Evolutionary conservation across 108 stramenopile species (phyloP).

Genomic region (Skeletonema tropicum): DNA sequence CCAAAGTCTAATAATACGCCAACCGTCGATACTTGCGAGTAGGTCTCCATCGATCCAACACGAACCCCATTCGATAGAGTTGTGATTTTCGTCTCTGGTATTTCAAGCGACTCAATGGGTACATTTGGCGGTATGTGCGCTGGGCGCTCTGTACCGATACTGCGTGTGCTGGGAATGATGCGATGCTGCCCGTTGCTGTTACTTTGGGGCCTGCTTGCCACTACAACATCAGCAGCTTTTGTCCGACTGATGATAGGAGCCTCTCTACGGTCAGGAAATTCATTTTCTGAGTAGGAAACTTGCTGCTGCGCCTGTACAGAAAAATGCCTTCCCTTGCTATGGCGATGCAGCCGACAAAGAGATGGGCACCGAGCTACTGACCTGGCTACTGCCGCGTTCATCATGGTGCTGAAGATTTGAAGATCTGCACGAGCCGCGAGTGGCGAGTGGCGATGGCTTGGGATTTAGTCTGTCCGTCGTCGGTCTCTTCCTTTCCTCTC

Average conservation of each 20-base stretch:
- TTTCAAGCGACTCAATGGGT: slow-evolving; percentile 42
- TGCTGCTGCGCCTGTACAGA: neutral
- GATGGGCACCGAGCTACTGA: neutral
- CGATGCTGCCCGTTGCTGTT: neutral
- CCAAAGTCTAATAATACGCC: slow-evolving; percentile 80
- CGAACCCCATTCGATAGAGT: slow-evolving; percentile 85
- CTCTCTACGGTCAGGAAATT: slow-evolving; percentile 79
- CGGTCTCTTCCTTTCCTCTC: neutral
- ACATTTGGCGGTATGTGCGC: slow-evolving; percentile 65
- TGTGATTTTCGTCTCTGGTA: slow-evolving; percentile 77
- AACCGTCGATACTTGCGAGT: slow-evolving; percentile 78
- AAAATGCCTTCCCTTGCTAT: neutral
- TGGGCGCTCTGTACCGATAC: slow-evolving; percentile 56
- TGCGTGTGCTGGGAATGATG: slow-evolving; percentile 17
- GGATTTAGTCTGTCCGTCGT: too few species aligned
- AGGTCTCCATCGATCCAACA: slow-evolving; percentile 88
- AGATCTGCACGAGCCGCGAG: too few species aligned
- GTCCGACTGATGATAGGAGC: slow-evolving; percentile 69
- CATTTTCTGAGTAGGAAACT: slow-evolving; percentile 45
- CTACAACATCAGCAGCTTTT: slow-evolving; percentile 26
- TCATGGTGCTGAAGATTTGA: too few species aligned
- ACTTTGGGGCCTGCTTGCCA: slow-evolving; percentile 17
- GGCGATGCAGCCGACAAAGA: neutral
- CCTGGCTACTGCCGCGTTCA: slow-evolving; percentile 22
- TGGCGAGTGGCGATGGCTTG: too few species aligned